Evolutionary conservation across 441 rosid species (phyloP), one percentile per base, ranked within the genome.

Genomic region (Gossypium schwendimanii): DNA sequence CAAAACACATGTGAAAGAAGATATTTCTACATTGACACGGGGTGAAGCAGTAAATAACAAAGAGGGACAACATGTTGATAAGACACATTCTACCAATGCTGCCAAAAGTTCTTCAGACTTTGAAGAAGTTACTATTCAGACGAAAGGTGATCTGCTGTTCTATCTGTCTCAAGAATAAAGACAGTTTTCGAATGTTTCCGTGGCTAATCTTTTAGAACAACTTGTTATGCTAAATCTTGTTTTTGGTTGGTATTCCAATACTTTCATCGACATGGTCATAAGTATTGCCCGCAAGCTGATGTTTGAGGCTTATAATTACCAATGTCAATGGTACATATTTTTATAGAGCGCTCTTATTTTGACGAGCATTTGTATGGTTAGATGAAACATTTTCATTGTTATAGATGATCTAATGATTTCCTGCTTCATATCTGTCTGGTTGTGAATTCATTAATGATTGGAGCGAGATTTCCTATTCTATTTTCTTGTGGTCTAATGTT

Each of bases 71-170:
- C 20, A 17, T 31, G 15, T 47, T 49, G 69, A 61, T 61, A 18
- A 61, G 57, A 6, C 11, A n/a, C 28, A 18, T 72, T 11, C 69
- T 26, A 36, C 11, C 14, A 59, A 61, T 61, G 20, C 49, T 47
- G 4, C 11, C 0, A 24, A 47, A 60, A 60, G 74, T 47, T 41
- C 18, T 71, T 45, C 58, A 41, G 65, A 71, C 41, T 44, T 18
- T 9, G 57, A 41, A 44, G 26, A 10, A 24, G 45, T 58, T 71
- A 9, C 47, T 41, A 5, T 28, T 17, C 6, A 71, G 17, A 60
- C 45, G 58, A 71, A 72, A 50, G 68, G 75, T 61, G 31, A 72
- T 44, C 55, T 44, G 15, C 45, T 71, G 28, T 31, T 60, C 31
- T 17, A 3, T 26, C 18, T 20, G 14, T 54, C 33, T 54, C 45